Evolutionary conservation across 2,329 filamentous ascomycete genomes (phyloP).

Genomic region (Alternaria brassicicola): DNA sequence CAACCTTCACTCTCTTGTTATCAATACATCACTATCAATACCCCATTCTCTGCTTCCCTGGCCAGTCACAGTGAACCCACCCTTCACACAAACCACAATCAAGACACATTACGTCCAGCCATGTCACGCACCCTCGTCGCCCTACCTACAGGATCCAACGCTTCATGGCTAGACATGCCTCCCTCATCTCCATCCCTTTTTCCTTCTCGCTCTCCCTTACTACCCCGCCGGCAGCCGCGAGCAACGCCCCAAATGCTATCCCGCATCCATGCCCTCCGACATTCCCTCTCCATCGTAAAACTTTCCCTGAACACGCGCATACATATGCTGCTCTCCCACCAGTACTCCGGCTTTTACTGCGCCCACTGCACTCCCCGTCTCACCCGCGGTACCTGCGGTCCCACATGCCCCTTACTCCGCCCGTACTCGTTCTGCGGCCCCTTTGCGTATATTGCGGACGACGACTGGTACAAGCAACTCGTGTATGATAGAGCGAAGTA

Average conservation of each 20-base stretch:
- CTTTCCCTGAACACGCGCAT: neutral
- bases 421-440: neutral
- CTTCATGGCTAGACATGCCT: neutral
- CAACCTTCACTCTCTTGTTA: neutral
- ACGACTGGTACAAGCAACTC: neutral
- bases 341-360: neutral
- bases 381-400: neutral
- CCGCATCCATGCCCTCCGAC: neutral
- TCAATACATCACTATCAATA: neutral
- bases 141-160: neutral
- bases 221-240: neutral
- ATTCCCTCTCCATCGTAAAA: neutral
- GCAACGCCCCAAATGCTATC: neutral
- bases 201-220: neutral
- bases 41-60: neutral
- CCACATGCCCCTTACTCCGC: neutral
- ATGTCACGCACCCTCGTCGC: neutral
- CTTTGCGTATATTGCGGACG: neutral
- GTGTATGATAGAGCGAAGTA: neutral
- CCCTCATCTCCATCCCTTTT: neutral
- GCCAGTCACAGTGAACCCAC: neutral
- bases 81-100: neutral
- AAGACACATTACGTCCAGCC: neutral
- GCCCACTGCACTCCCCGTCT: neutral
- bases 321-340: neutral